Evolutionary conservation across 257 asterid genomes (phyloP).

Genomic region (Petrea volubilis): DNA sequence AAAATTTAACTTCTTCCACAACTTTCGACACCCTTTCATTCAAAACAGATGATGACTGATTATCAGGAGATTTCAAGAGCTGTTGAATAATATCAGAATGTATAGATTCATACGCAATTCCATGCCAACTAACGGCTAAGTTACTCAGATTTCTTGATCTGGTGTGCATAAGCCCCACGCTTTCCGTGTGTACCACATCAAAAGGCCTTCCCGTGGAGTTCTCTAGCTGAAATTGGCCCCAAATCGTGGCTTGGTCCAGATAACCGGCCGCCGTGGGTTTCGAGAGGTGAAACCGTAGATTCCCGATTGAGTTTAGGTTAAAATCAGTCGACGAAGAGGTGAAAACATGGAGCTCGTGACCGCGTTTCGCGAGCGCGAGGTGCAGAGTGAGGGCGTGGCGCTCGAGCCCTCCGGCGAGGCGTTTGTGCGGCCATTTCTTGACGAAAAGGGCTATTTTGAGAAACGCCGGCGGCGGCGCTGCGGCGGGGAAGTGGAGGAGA

Average conservation of each 20-base stretch:
- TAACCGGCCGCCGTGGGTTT: constrained; percentile 63
- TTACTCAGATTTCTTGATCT: constrained; percentile 49
- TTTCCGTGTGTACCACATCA: constrained; percentile 72
- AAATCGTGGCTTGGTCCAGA: constrained; percentile 60
- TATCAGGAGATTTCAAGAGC: constrained; percentile 39
- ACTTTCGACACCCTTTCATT: constrained; percentile 48
- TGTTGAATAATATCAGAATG: constrained; percentile 80
- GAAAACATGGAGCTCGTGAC: constrained; percentile 78
- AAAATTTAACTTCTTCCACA: constrained; percentile 64
- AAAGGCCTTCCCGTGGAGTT: constrained; percentile 50
- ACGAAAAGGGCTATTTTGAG: constrained; percentile 70
- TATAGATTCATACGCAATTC: constrained; percentile 70
- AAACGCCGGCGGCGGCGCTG: constrained; percentile 32
- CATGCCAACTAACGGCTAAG: constrained; percentile 84
- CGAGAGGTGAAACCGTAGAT: constrained; percentile 55
- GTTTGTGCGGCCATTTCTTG: constrained; percentile 69
- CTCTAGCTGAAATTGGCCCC: constrained; percentile 57
- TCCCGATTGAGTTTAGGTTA: constrained; percentile 23
- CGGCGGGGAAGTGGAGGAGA: constrained; percentile 41
- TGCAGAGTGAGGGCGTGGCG: constrained; percentile 78
- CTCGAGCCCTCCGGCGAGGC: constrained; percentile 72
- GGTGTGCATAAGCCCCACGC: constrained; percentile 73
- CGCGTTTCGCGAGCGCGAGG: constrained; percentile 56
- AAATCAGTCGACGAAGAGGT: constrained; percentile 37
- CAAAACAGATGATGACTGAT: constrained; percentile 27